These are phyloP conservation scores for Capsicum baccatum DNA, from an alignment of 257 asterid species.

Conservation along the genomic window DNA sequence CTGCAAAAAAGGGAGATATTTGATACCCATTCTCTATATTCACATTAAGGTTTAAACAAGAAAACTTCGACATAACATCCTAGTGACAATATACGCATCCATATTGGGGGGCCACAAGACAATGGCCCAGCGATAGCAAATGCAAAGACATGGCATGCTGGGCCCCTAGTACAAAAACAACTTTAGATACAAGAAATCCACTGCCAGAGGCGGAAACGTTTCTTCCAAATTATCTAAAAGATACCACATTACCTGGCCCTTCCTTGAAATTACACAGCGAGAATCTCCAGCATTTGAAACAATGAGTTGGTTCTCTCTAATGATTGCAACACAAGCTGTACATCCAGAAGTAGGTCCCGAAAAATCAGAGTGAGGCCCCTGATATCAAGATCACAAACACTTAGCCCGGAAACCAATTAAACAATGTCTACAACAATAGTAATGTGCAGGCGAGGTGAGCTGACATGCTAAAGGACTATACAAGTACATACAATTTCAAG, in stretches of 20 bases:
- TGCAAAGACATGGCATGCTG: not conserved
- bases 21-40: not conserved
- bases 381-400: conserved; percentile 32
- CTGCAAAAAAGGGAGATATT: conserved; percentile 41
- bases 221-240: not conserved
- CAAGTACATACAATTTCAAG: not conserved
- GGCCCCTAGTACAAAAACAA: not conserved
- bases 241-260: conserved; percentile 75
- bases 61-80: not conserved
- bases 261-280: conserved; percentile 95
- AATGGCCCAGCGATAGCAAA: conserved; percentile 23
- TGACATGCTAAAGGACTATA: not conserved
- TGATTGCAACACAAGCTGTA: conserved; percentile 89
- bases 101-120: not conserved
- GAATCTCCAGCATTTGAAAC: conserved; percentile 99
- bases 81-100: not conserved
- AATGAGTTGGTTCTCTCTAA: conserved; percentile 77
- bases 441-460: not conserved
- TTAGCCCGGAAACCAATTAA: conserved; percentile 12
- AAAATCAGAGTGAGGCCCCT: conserved; percentile 99
- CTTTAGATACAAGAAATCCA: not conserved
- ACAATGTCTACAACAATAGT: conserved; percentile 13
- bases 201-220: not conserved
- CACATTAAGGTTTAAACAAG: not conserved
- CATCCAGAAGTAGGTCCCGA: conserved; percentile 96